Conservation (phyloP, 1,284 basidiomycete species). For the Apiotrichum domesticum region DNA sequence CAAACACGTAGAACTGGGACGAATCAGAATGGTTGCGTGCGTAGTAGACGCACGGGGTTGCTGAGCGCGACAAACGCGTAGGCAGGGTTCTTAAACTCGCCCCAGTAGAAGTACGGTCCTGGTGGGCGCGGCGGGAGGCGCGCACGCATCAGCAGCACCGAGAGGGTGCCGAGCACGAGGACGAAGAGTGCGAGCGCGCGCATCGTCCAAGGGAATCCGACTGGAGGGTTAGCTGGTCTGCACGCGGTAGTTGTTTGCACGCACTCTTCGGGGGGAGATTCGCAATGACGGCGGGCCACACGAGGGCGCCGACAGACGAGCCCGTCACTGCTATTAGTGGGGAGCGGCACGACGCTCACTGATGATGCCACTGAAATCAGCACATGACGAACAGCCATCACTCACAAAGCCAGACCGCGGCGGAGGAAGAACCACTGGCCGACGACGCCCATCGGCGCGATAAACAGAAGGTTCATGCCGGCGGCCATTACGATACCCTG, state of each 20-base stretch:
- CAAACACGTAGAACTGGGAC: conserved; percentile 18
- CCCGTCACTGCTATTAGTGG: conserved; percentile 12
- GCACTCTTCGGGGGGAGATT: conserved; percentile 27
- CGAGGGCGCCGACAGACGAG: conserved; percentile 27
- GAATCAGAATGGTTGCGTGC: not conserved
- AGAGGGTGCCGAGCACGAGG: conserved; percentile 10
- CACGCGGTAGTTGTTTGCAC: not conserved
- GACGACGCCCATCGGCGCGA: conserved; percentile 27
- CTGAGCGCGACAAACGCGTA: conserved; percentile 19
- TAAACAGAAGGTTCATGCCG: conserved; percentile 32
- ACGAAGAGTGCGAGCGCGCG: conserved; percentile 27
- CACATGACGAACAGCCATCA: not conserved
- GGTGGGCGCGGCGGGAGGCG: conserved; percentile 17
- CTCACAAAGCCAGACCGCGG: conserved; percentile 30
- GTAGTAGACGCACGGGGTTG: not conserved
- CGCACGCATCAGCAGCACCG: conserved; percentile 24
- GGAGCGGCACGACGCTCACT: not conserved
- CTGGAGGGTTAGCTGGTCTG: conserved; percentile 4
- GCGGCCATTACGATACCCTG: conserved; percentile 24
- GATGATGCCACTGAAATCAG: conserved; percentile 18
- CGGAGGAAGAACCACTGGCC: conserved; percentile 32
- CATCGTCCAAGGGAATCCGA: conserved; percentile 33
- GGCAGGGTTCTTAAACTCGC: conserved; percentile 21
- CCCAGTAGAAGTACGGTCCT: conserved; percentile 23
- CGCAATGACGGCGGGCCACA: conserved; percentile 33